Evolutionary conservation across 495 filamentous ascomycete species (phyloP), one percentile per base, ranked within the genome.

Genomic region (Umbilicaria muhlenbergii): DNA sequence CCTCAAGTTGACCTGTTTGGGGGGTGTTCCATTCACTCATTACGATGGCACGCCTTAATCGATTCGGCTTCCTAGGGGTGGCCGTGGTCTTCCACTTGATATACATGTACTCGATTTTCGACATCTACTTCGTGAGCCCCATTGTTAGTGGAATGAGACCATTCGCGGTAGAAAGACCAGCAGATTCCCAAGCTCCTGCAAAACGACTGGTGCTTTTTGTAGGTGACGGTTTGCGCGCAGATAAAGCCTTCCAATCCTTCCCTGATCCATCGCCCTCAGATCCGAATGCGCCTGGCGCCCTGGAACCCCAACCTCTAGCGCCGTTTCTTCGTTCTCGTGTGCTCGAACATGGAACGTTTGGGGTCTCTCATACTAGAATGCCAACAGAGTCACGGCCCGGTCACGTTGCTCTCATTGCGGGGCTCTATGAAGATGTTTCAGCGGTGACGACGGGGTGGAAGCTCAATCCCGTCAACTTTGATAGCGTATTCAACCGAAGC

Each of bases 371-470:
- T 62, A 99, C 92, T 19, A 81, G 92, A 39, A 86, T 99, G 3
- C 92, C 92, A 11, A 99, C 92, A 37, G 92, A 99, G 62, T 99
- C 92, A 13, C 75, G 92, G 31, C 92, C 92, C 0, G 92, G 92
- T 28, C 92, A 99, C 71, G 92, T 99, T 48, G 92, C 92, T 15
- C 73, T 99, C 38, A 99, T 99, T 54, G 92, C 92, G 15, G 92
- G 92, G 13, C 66, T 99, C 38, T 99, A 99, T 57, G 92, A 99
- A 59, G 92, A 99, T 68, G 92, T 99, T 5, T 95, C 89, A 35
- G 80, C 92, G 3, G 92, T 99, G 15, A 94, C 81, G 31, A 99
- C 92, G 8, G 92, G 92, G 12, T 99, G 92, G 92, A 96, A 96
- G 61, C 62, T 95, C 53, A 99, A 99, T 57, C 91, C 92, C 0